These are phyloP conservation scores for Amesomyces nigricolor DNA, from an alignment of 2,329 filamentous ascomycete species.

Conservation along the genomic window DNA sequence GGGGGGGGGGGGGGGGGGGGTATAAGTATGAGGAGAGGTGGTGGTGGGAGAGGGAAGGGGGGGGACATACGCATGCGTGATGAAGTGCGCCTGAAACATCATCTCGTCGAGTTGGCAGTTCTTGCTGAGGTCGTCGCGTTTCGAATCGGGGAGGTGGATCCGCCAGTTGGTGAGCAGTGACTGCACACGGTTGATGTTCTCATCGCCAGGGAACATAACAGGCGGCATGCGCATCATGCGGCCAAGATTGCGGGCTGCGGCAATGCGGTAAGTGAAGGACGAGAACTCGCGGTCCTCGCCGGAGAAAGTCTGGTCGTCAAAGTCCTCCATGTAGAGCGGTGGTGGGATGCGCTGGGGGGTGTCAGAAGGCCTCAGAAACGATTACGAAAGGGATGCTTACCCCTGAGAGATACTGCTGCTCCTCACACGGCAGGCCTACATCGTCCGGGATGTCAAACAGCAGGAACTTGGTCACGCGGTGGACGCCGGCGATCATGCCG, in stretches of 20 bases:
- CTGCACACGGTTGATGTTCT: constrained; percentile 48
- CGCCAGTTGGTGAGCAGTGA: constrained; percentile 64
- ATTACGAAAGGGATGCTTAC: constrained; percentile 37
- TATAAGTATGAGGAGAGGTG: background rate
- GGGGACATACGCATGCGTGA: constrained; percentile 49
- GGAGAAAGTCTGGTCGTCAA: constrained; percentile 70
- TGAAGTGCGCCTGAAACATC: constrained; percentile 87
- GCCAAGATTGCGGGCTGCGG: constrained; percentile 72
- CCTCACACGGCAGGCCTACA: constrained; percentile 75
- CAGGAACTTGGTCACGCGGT: constrained; percentile 63
- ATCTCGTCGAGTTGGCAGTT: constrained; percentile 77
- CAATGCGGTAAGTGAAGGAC: constrained; percentile 79
- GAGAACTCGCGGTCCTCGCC: constrained; percentile 68
- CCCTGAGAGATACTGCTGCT: constrained; percentile 60
- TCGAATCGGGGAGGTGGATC: constrained; percentile 68
- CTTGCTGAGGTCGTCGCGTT: constrained; percentile 62
- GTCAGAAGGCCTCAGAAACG: constrained; percentile 3
- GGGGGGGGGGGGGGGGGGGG: background rate
- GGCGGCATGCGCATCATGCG: constrained; percentile 60
- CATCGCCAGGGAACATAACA: constrained; percentile 48
- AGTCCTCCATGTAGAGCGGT: constrained; percentile 62
- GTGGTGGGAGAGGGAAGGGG: constrained; percentile 13
- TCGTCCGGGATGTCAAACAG: constrained; percentile 62
- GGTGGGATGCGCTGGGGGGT: constrained; percentile 48
- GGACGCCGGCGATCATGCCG: constrained; percentile 77